Percentiles rank a stretch among this genome's conserved stretches.
Conservation (phyloP, 192 early-diverging fungal species). For the Gaertneriomyces sp. region DNA sequence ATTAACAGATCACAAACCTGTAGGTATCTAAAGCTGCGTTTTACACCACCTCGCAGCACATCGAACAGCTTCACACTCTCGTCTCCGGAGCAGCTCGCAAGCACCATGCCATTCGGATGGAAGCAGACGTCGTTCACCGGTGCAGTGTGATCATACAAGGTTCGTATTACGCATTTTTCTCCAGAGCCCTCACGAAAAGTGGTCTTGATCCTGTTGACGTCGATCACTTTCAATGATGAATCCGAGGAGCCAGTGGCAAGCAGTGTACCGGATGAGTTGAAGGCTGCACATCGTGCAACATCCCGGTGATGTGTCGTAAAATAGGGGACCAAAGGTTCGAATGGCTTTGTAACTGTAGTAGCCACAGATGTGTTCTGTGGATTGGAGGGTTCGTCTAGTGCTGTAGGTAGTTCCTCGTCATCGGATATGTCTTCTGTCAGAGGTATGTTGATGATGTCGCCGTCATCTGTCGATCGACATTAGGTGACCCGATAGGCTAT, state of each 20-base stretch:
- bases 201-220: constrained; percentile 73
- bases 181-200: constrained; percentile 56
- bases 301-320: constrained; percentile 79
- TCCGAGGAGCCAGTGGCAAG: constrained; percentile 88
- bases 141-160: constrained; percentile 80
- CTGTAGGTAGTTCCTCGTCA: constrained; percentile 27
- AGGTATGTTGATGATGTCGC: constrained; percentile 10
- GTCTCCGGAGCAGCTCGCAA: constrained; percentile 85
- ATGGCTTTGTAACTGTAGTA: constrained; percentile 28
- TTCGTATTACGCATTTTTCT: constrained; percentile 84
- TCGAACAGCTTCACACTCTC: constrained; percentile 86
- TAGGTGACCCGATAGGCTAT: no score
- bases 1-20: constrained; percentile 38
- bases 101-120: constrained; percentile 87
- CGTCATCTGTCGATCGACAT: constrained; percentile 7
- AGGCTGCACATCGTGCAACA: constrained; percentile 27
- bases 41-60: constrained; percentile 74
- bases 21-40: constrained; percentile 79
- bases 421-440: constrained; percentile 26
- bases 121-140: constrained; percentile 82
- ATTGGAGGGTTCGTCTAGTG: not conserved
- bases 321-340: constrained; percentile 59
- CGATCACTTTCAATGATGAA: constrained; percentile 85
- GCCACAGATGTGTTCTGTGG: not conserved
- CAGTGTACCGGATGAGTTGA: constrained; percentile 64